A percentile compares a stretch with the other conserved stretches of the same genome.
These are phyloP conservation scores for Claviceps maximensis DNA, from an alignment of 2,329 filamentous ascomycete species.

Conservation along the genomic window DNA sequence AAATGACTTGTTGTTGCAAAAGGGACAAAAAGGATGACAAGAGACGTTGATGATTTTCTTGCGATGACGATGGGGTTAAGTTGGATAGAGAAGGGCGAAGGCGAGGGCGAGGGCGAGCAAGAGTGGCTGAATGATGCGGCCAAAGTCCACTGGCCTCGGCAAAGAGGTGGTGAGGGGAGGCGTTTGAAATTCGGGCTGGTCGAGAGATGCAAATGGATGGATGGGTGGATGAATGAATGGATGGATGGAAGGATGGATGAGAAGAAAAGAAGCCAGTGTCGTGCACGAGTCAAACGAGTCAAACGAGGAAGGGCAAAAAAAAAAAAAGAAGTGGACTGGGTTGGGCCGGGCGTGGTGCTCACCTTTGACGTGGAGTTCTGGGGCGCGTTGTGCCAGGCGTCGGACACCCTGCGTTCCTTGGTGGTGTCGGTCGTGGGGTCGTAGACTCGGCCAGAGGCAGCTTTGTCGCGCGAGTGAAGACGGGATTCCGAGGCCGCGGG, in stretches of 20 bases:
- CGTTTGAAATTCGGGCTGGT: not conserved
- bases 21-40: not conserved
- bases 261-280: conserved; percentile 4
- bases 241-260: too few relatives aligned
- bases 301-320: not conserved
- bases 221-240: too few relatives aligned
- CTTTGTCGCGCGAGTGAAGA: conserved; percentile 26
- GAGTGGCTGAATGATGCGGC: not conserved
- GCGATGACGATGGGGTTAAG: not conserved
- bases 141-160: not conserved
- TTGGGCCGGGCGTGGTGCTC: conserved; percentile 16
- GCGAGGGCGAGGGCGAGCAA: not conserved
- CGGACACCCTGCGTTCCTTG: conserved; percentile 32
- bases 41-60: not conserved
- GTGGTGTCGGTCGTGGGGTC: conserved; percentile 39
- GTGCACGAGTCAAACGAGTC: conserved; percentile 11
- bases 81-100: not conserved
- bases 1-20: not conserved
- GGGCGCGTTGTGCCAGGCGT: conserved; percentile 34
- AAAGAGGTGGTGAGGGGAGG: not conserved
- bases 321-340: conserved; percentile 16
- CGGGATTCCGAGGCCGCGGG: conserved; percentile 6
- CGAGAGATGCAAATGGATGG: conserved; percentile 1
- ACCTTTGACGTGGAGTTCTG: conserved; percentile 34
- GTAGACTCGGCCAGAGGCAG: conserved; percentile 35